Base-by-base conservation (phyloP, 2,329 filamentous ascomycete genomes). In the Thelonectria rubi region DNA sequence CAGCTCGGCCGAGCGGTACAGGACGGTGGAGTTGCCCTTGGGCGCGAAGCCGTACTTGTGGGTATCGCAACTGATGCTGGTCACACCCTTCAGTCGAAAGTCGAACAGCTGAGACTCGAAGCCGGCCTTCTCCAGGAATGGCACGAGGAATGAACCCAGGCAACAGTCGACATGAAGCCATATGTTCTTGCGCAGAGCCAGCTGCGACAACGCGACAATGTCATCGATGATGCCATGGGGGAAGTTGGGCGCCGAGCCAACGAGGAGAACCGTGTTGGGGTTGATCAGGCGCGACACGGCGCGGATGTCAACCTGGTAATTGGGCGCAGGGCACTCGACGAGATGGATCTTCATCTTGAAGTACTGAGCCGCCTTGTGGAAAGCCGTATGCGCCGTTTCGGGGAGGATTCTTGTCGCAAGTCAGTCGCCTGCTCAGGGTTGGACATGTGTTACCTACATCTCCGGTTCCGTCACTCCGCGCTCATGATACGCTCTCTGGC, bases 41-140 rank as follows among this genome's bases (percentile, higher is more conserved):
- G 95, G 95, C 1, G 95, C 95, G 75, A 99, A 99, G 39, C 95
- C 95, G 76, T 99, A 99, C 78, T 99, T 99, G 85, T 99, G 95
- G 3, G 95, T 99, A 76, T 99, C 95, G 77, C 94, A 96, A 68
- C 89, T 93, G 77, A 99, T 98, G 77, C 91, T 94, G 3, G 94
- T 97, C 39, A 99, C 95, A 70, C 95, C 95, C 69, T 92, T 93
- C 61, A 96, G 88, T 58, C 91, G 88, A 86, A 99, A 99, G 77
- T 99, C 95, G 74, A 98, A 98, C 5, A 88, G 88, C 69, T 91
- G 88, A 20, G 91, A 86, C 65, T 96, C 92, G 77, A 97, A 98
- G 46, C 95, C 95, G n/a, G 95, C 93, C 74, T 91, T 92, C 66
- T 93, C 89, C 45, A 99, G 90, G 81, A 94, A 93, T 2, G 95